These are phyloP conservation scores for Chalara sp. DNA, from an alignment of 2,329 filamentous ascomycete species.

Conservation along the genomic window DNA sequence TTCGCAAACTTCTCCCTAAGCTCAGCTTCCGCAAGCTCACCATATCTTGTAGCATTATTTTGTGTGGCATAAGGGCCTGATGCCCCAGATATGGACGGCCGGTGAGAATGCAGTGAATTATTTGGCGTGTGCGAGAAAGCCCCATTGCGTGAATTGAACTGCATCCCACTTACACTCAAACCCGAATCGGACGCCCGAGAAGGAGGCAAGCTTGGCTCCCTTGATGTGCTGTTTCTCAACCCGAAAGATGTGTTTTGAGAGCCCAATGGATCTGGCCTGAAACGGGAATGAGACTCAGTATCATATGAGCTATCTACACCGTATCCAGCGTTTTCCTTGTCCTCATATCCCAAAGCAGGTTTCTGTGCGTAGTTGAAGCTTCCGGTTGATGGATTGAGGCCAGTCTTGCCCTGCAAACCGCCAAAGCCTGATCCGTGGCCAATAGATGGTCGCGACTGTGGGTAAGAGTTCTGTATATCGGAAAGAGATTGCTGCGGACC, in stretches of 20 bases:
- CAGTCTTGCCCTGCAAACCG: slow-evolving; percentile 29
- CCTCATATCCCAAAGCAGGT: slow-evolving; percentile 21
- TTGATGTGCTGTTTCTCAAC: slow-evolving; percentile 38
- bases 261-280: slow-evolving; percentile 18
- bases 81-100: slow-evolving; percentile 36
- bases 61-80: slow-evolving; percentile 42
- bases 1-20: slow-evolving; percentile 22
- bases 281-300: slow-evolving; percentile 16
- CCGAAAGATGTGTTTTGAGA: slow-evolving; percentile 37
- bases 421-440: slow-evolving; percentile 32
- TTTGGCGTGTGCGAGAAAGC: slow-evolving; percentile 33
- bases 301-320: slow-evolving; percentile 17
- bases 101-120: slow-evolving; percentile 41
- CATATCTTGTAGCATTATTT: slow-evolving; percentile 30
- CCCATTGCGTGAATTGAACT: slow-evolving; percentile 15
- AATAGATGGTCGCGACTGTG: slow-evolving; percentile 37
- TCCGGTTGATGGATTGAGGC: slow-evolving; percentile 39
- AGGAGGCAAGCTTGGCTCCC: slow-evolving; percentile 48
- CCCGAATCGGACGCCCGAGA: slow-evolving; percentile 46
- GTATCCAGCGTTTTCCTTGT: slow-evolving; percentile 24
- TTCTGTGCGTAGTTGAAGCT: slow-evolving; percentile 32
- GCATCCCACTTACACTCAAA: slow-evolving; percentile 15
- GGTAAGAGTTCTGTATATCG: slow-evolving; percentile 36
- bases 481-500: slow-evolving; percentile 27
- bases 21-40: slow-evolving; percentile 19